phyloP scores from a whole-genome alignment of 1,284 basidiomycete genomes.

The Ustilago bromivora region DNA sequence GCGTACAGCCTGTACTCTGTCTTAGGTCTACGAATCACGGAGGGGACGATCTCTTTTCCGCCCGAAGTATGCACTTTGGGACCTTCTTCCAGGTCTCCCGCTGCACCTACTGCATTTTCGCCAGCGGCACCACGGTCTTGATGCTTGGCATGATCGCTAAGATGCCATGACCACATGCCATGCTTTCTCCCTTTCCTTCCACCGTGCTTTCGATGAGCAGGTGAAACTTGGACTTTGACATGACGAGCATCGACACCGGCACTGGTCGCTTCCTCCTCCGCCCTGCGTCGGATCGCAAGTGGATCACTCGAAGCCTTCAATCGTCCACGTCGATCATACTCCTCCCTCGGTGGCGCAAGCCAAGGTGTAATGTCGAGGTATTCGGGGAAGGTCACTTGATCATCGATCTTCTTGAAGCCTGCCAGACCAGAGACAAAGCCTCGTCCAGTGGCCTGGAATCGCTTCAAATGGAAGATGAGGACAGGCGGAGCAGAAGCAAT shows the following conservation, averaged over 20 bases:
- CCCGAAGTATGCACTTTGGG: conserved; percentile 33
- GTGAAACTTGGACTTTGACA: conserved; percentile 39
- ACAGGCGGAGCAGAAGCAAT: conserved; percentile 87
- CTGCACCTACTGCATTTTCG: conserved; percentile 6
- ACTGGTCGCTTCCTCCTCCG: conserved; percentile 61
- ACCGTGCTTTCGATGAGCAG: conserved; percentile 12
- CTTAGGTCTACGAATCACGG: conserved; percentile 35
- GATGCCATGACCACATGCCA: conserved; percentile 50
- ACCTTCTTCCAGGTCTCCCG: conserved; percentile 39
- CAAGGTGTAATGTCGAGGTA: conserved; percentile 85
- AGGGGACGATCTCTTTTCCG: conserved; percentile 40
- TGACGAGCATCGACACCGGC: conserved; percentile 71
- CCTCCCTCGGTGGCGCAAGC: conserved; percentile 82
- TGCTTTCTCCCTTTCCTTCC: conserved; percentile 36
- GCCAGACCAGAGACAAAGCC: conserved; percentile 48
- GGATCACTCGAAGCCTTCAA: conserved; percentile 69
- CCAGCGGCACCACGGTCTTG: background rate
- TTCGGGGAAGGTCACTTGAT: conserved; percentile 88
- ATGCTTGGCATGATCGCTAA: conserved; percentile 26
- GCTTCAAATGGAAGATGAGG: conserved; percentile 90
- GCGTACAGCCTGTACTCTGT: conserved; percentile 72
- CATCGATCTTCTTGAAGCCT: conserved; percentile 83
- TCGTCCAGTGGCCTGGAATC: conserved; percentile 77
- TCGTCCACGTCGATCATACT: conserved; percentile 73
- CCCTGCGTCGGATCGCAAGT: conserved; percentile 53